Percentiles rank a stretch among this genome's conserved stretches.
Conservation (phyloP, 495 filamentous ascomycete species). For the Xylaria telfairii region DNA sequence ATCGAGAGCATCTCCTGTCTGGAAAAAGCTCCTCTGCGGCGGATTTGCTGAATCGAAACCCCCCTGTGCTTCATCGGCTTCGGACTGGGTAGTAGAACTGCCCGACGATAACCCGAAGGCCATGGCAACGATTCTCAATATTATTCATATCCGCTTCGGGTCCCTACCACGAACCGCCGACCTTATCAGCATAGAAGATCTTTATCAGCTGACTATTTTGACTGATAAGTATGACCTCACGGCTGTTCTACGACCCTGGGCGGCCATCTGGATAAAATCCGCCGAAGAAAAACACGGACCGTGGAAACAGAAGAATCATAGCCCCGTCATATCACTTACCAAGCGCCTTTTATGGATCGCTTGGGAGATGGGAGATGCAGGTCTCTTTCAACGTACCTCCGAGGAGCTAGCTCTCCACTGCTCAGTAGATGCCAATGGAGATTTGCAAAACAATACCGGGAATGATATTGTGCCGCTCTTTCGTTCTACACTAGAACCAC, state of each 20-base stretch:
- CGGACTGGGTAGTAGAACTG: slow-evolving; percentile 25
- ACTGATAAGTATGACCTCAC: slow-evolving; percentile 31
- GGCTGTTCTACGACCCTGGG: slow-evolving; percentile 23
- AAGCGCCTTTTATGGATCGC: slow-evolving; percentile 21
- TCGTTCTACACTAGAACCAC: not conserved
- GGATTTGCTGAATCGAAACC: slow-evolving; percentile 22
- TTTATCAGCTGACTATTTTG: slow-evolving; percentile 26
- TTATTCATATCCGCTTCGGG: slow-evolving; percentile 25
- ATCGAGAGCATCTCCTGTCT: slow-evolving; percentile 28
- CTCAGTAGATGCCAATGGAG: not conserved
- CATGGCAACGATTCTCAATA: slow-evolving; percentile 20
- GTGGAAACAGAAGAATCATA: not conserved
- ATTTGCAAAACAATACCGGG: not conserved
- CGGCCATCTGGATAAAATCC: slow-evolving; percentile 4
- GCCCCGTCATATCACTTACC: not conserved
- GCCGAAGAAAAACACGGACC: not conserved
- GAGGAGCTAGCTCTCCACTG: not conserved
- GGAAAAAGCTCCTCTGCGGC: slow-evolving; percentile 28
- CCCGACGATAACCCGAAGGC: slow-evolving; percentile 26
- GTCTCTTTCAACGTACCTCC: not conserved
- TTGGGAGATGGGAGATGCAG: slow-evolving; percentile 21
- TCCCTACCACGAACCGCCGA: not conserved
- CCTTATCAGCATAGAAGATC: not conserved
- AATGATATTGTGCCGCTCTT: not conserved
- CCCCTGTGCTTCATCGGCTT: not conserved